Evolutionary conservation across 345 rosid genomes (phyloP).

Genomic region (Eucalyptus cloeziana): DNA sequence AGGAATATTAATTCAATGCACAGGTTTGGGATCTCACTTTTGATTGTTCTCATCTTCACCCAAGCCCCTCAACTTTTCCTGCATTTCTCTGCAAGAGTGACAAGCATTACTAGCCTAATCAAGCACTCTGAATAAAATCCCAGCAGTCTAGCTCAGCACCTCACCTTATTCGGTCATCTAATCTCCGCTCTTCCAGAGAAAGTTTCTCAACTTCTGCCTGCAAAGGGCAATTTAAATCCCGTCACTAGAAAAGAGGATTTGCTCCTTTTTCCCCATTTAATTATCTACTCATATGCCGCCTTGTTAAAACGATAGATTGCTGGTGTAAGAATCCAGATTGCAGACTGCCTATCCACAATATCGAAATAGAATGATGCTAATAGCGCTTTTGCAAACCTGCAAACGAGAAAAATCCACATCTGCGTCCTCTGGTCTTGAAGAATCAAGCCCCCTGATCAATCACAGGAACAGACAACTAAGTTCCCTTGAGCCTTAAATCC

Average conservation of each 20-base stretch:
- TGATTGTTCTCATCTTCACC: slow-evolving; percentile 77
- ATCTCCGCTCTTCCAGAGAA: slow-evolving; percentile 45
- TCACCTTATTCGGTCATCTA: slow-evolving; percentile 87
- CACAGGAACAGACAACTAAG: neutral
- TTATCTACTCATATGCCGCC: neutral
- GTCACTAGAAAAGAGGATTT: neutral
- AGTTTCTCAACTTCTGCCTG: slow-evolving; percentile 82
- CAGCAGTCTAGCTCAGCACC: slow-evolving; percentile 2
- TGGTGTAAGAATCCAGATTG: neutral
- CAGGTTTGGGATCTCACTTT: slow-evolving; percentile 26
- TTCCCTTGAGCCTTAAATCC: neutral
- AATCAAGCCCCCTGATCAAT: slow-evolving; percentile 67
- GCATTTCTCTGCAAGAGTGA: slow-evolving; percentile 56
- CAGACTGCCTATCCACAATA: neutral
- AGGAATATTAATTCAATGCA: neutral
- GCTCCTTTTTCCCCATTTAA: neutral
- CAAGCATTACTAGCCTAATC: slow-evolving; percentile 7
- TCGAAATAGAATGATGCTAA: neutral
- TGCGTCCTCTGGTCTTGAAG: slow-evolving; percentile 44
- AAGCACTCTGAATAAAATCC: neutral
- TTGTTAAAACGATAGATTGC: neutral
- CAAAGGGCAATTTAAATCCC: neutral
- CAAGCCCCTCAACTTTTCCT: slow-evolving; percentile 60
- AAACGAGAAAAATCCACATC: slow-evolving; percentile 39
- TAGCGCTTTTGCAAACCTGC: slow-evolving; percentile 34